These are phyloP conservation scores for Mercurialis annua DNA, from an alignment of 345 rosid genomes.

Conservation along the genomic window DNA sequence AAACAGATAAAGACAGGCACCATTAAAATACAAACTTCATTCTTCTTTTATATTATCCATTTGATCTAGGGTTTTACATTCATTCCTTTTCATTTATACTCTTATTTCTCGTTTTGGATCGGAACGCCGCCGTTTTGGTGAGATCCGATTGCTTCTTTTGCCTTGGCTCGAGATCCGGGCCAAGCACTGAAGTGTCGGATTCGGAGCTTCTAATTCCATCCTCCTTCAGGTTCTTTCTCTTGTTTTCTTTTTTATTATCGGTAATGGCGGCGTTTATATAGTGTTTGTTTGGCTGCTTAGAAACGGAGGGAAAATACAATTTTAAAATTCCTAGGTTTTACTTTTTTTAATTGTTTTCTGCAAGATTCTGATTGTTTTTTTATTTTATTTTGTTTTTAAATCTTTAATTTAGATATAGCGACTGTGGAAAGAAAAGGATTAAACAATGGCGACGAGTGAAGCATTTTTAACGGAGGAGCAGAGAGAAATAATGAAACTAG, in stretches of 20 bases:
- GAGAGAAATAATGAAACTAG: slow-evolving; percentile 74
- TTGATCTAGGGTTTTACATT: slow-evolving; percentile 33
- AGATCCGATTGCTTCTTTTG: slow-evolving; percentile 55
- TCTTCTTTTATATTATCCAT: background rate
- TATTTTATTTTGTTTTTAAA: background rate
- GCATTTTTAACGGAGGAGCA: slow-evolving; percentile 79
- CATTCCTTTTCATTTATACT: background rate
- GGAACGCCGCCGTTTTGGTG: slow-evolving; percentile 20
- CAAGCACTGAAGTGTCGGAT: slow-evolving; percentile 62
- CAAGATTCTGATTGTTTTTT: background rate
- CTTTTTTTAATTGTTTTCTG: background rate
- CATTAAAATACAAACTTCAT: background rate
- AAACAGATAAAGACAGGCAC: slow-evolving; percentile 38
- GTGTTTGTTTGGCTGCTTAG: slow-evolving; percentile 19
- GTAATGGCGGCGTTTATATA: background rate
- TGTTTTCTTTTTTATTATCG: background rate
- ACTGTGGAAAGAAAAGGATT: background rate
- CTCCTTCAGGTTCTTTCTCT: slow-evolving; percentile 1
- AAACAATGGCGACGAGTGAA: slow-evolving; percentile 71
- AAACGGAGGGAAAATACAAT: background rate
- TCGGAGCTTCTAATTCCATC: slow-evolving; percentile 31
- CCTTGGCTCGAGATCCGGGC: slow-evolving; percentile 99
- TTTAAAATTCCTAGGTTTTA: background rate
- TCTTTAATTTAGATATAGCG: slow-evolving; percentile 2
- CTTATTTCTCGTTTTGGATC: slow-evolving; percentile 10